Percentiles rank a stretch among this genome's conserved stretches.
Evolutionary conservation across 495 filamentous ascomycete species (phyloP).

Genomic region (Aspergillus bertholletiae): DNA sequence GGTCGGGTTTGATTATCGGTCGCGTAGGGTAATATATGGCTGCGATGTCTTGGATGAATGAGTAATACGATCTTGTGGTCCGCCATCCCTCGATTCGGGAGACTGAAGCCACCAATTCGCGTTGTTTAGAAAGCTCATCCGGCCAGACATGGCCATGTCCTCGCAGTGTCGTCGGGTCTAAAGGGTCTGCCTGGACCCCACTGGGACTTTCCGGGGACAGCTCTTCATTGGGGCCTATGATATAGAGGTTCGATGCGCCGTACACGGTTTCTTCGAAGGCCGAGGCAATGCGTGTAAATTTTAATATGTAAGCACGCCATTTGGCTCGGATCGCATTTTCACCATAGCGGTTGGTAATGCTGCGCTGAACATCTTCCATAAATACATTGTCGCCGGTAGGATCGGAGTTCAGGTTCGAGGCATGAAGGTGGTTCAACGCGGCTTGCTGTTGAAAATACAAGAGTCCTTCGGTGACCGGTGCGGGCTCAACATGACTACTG

Average conservation of each 20-base stretch:
- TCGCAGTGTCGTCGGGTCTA: constrained; percentile 57
- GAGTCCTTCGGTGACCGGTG: constrained; percentile 75
- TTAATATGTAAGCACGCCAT: constrained; percentile 84
- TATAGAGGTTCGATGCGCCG: constrained; percentile 84
- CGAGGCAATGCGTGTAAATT: constrained; percentile 87
- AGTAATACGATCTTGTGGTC: constrained; percentile 90
- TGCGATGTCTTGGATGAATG: constrained; percentile 79
- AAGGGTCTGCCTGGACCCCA: constrained; percentile 36
- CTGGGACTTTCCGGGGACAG: constrained; percentile 45
- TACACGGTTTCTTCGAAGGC: constrained; percentile 95
- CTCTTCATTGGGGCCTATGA: constrained; percentile 61
- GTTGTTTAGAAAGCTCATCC: constrained; percentile 72
- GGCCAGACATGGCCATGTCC: constrained; percentile 96
- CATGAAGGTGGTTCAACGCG: constrained; percentile 46
- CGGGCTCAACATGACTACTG: constrained; percentile 72
- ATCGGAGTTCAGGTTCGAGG: constrained; percentile 51
- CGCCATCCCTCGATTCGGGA: constrained; percentile 94
- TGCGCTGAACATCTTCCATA: constrained; percentile 78
- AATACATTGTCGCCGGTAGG: constrained; percentile 87
- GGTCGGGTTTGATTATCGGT: constrained; percentile 78
- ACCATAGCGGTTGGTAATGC: constrained; percentile 80
- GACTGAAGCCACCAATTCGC: constrained; percentile 84
- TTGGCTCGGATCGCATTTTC: constrained; percentile 87
- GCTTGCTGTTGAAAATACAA: constrained; percentile 82
- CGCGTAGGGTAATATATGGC: constrained; percentile 50